phyloP scores from a whole-genome alignment of 305 asterid species.

The Ajuga reptans region DNA sequence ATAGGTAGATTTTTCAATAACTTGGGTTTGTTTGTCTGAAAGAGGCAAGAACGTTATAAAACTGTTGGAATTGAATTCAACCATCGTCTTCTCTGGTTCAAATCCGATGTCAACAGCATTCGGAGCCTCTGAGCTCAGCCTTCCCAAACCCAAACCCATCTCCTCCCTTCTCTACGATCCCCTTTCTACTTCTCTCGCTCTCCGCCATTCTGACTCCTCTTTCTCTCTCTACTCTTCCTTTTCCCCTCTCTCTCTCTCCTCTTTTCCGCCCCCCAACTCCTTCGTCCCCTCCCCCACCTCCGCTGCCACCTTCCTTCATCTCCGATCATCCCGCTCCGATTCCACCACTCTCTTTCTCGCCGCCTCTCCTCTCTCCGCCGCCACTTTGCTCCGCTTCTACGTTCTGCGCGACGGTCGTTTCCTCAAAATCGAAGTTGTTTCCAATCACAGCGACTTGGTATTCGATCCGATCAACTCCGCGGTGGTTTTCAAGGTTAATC shows the following conservation, averaged over 20 bases:
- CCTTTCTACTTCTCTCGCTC: slow-evolving; percentile 38
- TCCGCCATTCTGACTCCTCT: slow-evolving; percentile 54
- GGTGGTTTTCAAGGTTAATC: slow-evolving; percentile 48
- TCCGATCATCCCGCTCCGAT: slow-evolving; percentile 26
- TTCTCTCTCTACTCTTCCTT: slow-evolving; percentile 62
- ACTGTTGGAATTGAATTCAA: neutral
- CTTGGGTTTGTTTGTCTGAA: no score
- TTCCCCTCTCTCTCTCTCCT: slow-evolving; percentile 37
- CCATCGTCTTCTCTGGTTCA: slow-evolving; percentile 10
- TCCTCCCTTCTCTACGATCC: slow-evolving; percentile 53
- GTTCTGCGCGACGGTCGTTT: slow-evolving; percentile 36
- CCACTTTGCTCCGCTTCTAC: slow-evolving; percentile 51
- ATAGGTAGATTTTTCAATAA: no score
- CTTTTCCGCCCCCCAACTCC: slow-evolving; percentile 39
- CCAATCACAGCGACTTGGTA: slow-evolving; percentile 51
- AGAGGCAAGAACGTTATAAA: no score
- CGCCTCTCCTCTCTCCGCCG: slow-evolving; percentile 51
- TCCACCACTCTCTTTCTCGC: slow-evolving; percentile 42
- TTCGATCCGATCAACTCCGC: slow-evolving; percentile 40
- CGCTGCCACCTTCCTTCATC: slow-evolving; percentile 64
- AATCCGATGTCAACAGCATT: slow-evolving; percentile 26
- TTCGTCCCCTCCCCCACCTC: slow-evolving; percentile 55
- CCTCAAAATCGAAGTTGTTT: slow-evolving; percentile 29
- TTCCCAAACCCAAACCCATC: slow-evolving; percentile 46
- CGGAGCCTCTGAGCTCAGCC: slow-evolving; percentile 50